Evolutionary conservation across 352 stramenopile genomes (phyloP), one percentile per base, ranked within the genome.

Genomic region (Pseudoperonospora humuli): DNA sequence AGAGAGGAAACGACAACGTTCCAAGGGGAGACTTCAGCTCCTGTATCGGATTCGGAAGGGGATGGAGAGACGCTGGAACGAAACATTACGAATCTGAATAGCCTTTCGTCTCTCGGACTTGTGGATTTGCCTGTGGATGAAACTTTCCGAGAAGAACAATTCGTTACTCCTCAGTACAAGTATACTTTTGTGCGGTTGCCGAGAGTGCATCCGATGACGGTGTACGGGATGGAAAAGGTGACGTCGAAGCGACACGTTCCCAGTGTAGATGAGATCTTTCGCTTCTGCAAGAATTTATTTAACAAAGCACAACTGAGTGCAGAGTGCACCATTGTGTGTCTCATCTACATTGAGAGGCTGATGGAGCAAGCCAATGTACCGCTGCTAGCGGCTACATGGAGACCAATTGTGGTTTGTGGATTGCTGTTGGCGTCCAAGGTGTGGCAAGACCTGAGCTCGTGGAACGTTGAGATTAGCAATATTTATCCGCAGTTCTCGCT

Each of bases 311-410:
- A 97, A 46, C 62, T 98, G 37, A 97, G 84, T 39, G 94, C 93
- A n/a, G 96, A 99, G 81, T 99, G 96, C 74, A 97, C 93, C 5
- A 96, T 99, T 61, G 95, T 99, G 36, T 95, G 83, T 42, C 83
- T 99, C 14, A 98, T 99, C 51, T 99, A 99, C 74, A 95, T 99
- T 7, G 96, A 99, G 67, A 86, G 96, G 10, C 79, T 99, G 15
- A 99, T 99, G 93, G 93, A 98, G 64, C 73, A 93, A 36, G 91
- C 92, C 8, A 90, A 95, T 58, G 95, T 99, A 23, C 87, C 95
- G 25, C 67, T 99, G 21, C 64, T 99, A 37, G 81, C 93, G 0
- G 75, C 80, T 2, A 98, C 93, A 1, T 99, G 96, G 96, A 95
- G 96, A 46, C 95, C 96, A 19, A 97, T 99, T 49, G 92, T 99